Evolutionary conservation across 257 asterid species (phyloP), one percentile per base, ranked within the genome.

Genomic region (Euphrasia confusa): DNA sequence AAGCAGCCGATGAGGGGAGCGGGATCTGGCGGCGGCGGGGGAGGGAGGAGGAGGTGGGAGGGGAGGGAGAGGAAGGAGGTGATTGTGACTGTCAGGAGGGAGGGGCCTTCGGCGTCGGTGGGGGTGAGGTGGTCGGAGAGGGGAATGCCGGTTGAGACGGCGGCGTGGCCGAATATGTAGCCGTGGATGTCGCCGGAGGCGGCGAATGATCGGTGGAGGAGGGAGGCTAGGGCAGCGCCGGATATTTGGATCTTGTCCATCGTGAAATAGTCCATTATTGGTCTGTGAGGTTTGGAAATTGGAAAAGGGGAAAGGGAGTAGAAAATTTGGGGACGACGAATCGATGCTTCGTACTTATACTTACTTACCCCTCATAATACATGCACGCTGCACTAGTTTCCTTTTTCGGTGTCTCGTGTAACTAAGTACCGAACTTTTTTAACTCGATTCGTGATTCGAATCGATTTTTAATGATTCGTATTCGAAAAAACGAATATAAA

Each of bases 151-250:
- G 83, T 72, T 78, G 90, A 72, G 74, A 74, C 26, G 15, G 87
- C 49, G 66, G 86, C 71, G 64, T 75, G 74, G 78, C 98, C 98
- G 67, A 77, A 82, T 56, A 90, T 83, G 35, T 79, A 84, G 68
- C 96, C 98, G 71, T 90, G 95, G 67, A 81, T 50, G 76, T 89
- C 89, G 1, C 83, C 89, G 59, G 80, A 42, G 56, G 88, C 65
- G 47, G 91, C 64, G 81, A 82, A 73, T 75, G 89, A 75, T 35
- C 89, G 96, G 74, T 88, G 84, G 88, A 90, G 89, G 63, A 88
- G 81, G 67, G 96, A 77, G 12, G 96, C 83, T 5, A 90, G 37
- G 53, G 94, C 67, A 55, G 98, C 84, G 71, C 91, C 89, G 30
- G 94, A 65, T 35, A 88, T 78, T 55, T 83, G 89, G 73, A 88